A percentile compares a stretch with the other conserved stretches of the same genome.
phyloP scores from a whole-genome alignment of 164 flowering plant species.

The Annona squamosa region DNA sequence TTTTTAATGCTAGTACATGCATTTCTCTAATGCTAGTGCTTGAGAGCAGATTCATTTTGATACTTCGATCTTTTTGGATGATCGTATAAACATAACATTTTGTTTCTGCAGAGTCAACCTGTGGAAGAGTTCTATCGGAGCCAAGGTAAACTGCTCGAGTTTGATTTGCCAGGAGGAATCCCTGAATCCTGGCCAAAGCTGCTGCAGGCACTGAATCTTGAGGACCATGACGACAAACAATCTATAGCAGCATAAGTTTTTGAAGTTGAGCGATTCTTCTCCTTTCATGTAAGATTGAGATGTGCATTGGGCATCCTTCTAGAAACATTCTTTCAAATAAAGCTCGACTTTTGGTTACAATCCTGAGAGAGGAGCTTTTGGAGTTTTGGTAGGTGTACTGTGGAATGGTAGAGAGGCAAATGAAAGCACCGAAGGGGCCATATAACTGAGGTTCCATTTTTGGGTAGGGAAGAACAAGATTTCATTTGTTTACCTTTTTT shows the following conservation, averaged over 20 bases:
- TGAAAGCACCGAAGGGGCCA: neutral
- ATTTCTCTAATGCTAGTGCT: neutral
- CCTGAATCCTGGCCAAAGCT: constrained; percentile 95
- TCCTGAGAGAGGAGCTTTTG: neutral
- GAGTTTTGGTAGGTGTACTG: neutral
- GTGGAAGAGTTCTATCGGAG: constrained; percentile 75
- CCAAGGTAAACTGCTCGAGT: constrained; percentile 73
- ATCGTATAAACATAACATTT: neutral
- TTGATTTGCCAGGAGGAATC: constrained; percentile 94
- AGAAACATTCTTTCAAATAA: constrained; percentile 12
- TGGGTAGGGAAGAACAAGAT: neutral
- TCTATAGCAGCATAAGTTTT: constrained; percentile 34
- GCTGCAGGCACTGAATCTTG: constrained; percentile 70
- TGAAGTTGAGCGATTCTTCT: constrained; percentile 35
- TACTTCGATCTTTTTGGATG: neutral
- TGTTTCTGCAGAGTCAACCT: constrained; percentile 64
- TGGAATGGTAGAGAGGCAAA: neutral
- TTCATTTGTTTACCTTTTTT: neutral
- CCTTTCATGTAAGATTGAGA: constrained; percentile 15
- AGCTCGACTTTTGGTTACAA: neutral
- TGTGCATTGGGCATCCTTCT: constrained; percentile 17
- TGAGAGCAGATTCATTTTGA: neutral
- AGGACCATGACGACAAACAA: constrained; percentile 49
- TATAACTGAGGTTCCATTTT: neutral
- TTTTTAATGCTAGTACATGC: neutral